Base-by-base conservation (phyloP, 345 rosid species). In the Moricandia arvensis region DNA sequence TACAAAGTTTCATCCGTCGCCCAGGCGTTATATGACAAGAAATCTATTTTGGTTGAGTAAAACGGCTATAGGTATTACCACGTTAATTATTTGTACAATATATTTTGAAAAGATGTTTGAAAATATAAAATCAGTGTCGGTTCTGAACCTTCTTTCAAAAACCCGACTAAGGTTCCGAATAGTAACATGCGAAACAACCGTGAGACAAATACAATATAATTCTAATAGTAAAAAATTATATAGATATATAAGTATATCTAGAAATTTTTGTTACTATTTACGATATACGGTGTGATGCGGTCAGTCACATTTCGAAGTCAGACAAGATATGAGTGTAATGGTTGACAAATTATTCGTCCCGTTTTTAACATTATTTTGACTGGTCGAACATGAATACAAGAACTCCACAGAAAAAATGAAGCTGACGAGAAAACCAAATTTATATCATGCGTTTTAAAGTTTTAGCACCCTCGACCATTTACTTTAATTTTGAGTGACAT, bases 11-110 rank as follows among this genome's bases (percentile, higher is more conserved):
- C 57, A 49, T 24, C 57, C 0, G 58, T 16, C 10, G 57, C 57
- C 35, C 13, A 31, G 27, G 37, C 37, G 2, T n/a, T 59, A 45
- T n/a, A 33, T 66, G 37, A 29, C 61, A 31, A 67, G 11, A 58
- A 30, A 59, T 59, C 67, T 45, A 67, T 59, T 33, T 33, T 29
- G 51, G 73, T 45, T 29, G 59, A 31, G 72, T 31, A 59, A 75
- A 33, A 68, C n/a, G n/a, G n/a, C n/a, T n/a, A n/a, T n/a, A n/a
- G 63, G 24, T 51, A 68, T 61, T 53, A 67, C 6, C 59, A 58
- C 33, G 58, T 66, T 38, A 9, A 66, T 12, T 38, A 41, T n/a
- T 33, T 33, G 8, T 7, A 33, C 37, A 33, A 33, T 33, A 29
- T 29, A 21, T 21, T 21, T 21, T 21, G 24, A 21, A 21, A 21